Evolutionary conservation across 305 asterid genomes (phyloP).

Genomic region (Fraxinus angustifolia): DNA sequence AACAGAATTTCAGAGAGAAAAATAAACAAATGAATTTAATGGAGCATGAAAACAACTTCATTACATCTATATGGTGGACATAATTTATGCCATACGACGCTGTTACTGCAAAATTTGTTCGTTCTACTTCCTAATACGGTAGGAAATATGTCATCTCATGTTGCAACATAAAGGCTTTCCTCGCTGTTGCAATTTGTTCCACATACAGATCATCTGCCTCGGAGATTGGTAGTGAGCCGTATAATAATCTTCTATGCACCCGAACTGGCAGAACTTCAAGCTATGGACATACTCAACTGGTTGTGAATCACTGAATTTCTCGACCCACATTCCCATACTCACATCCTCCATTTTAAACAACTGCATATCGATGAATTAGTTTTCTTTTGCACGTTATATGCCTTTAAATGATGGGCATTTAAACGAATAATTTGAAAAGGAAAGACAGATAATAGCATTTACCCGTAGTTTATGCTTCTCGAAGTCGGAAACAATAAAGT

Average conservation of each 20-base stretch:
- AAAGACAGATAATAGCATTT: not conserved
- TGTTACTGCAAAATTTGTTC: conserved; percentile 45
- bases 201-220: conserved; percentile 84
- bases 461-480: conserved; percentile 63
- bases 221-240: conserved; percentile 96
- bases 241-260: conserved; percentile 76
- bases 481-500: conserved; percentile 50
- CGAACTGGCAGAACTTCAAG: conserved; percentile 89
- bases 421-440: not conserved
- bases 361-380: conserved; percentile 24
- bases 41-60: not conserved
- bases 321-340: conserved; percentile 90
- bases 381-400: not conserved
- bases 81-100: conserved; percentile 38
- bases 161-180: conserved; percentile 79
- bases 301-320: conserved; percentile 45
- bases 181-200: conserved; percentile 64
- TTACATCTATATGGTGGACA: not conserved
- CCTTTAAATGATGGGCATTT: not conserved
- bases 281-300: conserved; percentile 75
- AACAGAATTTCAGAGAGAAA: not conserved
- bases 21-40: conserved; percentile 8
- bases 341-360: conserved; percentile 88
- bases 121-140: conserved; percentile 6
- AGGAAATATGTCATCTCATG: conserved; percentile 58